Base-by-base conservation (phyloP, 1,139 yeast species). In the Taphrina wiesneri region DNA sequence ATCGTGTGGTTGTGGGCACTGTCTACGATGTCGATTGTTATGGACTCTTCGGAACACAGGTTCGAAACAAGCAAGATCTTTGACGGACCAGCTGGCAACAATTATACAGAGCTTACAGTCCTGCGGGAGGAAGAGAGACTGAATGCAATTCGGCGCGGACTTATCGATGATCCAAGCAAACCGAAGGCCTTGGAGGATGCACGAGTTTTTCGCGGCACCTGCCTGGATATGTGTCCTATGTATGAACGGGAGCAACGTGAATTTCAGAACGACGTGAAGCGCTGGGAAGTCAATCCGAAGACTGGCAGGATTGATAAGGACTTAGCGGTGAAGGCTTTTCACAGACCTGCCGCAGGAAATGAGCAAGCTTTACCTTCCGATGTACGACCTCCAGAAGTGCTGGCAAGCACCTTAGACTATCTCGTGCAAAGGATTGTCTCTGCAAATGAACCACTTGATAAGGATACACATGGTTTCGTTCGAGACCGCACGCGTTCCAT, bases 401-500 rank as follows among this genome's bases (percentile, higher is more conserved):
- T 95, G 63, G 82, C 36, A 30, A 32, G 67, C 54, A 67, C 69
- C 21, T 56, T 68, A 26, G 69, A 67, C 54, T 68, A 68, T 43
- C 65, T 68, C 32, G 46, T 68, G 39, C 66, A 67, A 26, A 36
- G 57, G 36, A 57, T 68, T 19, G 51, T 67, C 15, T 65, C 67
- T 30, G 47, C 52, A 4, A 36, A 39, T 17, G 51, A 49, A n/a
- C 65, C 67, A 5, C 34, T 65, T 25, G 66, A 60, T 23, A 98
- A 98, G 0, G 90, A 86, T 13, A 82, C 93, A 0, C 98, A 95
- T 73, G 85, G 96, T 0, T 93, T 95, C 72, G 77, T 95, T n/a
- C 93, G 99, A 98, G 99, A 95, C 75, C 83, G 99, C 76, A 95
- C 98, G n/a, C 83, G 99, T 71, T 90, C 98, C 0, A 92, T 95